Conservation (phyloP, 139 green algal genomes). For the Micractinium sp. region DNA sequence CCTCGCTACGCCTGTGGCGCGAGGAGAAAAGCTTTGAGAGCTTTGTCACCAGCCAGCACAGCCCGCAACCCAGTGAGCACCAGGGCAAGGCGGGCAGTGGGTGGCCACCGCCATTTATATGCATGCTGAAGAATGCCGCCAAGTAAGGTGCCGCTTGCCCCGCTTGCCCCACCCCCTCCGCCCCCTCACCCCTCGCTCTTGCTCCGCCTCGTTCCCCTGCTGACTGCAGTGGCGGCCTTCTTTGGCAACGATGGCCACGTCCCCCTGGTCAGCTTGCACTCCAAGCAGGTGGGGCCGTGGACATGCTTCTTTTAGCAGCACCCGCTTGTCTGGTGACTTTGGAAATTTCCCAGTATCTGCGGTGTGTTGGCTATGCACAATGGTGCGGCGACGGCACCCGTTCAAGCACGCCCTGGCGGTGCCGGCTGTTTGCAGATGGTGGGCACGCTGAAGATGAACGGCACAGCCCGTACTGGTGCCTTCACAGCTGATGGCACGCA, state of each 20-base stretch:
- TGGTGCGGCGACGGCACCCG: too few relatives aligned
- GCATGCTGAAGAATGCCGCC: neutral
- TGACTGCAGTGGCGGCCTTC: conserved; percentile 76
- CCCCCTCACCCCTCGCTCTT: neutral
- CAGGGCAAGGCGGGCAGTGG: neutral
- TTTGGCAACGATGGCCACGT: conserved; percentile 76
- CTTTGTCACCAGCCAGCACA: conserved; percentile 69
- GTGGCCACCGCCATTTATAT: too few relatives aligned
- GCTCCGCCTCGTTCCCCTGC: neutral
- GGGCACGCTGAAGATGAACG: conserved; percentile 86
- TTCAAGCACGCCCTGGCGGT: neutral
- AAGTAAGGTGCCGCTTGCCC: neutral
- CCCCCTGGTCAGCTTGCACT: conserved; percentile 78
- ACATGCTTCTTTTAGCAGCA: neutral
- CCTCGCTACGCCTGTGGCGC: conserved; percentile 26
- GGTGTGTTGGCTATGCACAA: too few relatives aligned
- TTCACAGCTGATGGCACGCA: conserved; percentile 74
- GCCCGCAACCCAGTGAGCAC: conserved; percentile 24
- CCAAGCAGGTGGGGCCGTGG: conserved; percentile 8
- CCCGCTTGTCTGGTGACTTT: too few relatives aligned
- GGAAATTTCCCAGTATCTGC: too few relatives aligned
- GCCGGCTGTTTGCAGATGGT: conserved; percentile 60
- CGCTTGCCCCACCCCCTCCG: neutral
- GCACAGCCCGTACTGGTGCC: conserved; percentile 64
- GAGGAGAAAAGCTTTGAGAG: conserved; percentile 74